Percentiles rank a stretch among this genome's conserved stretches.
These are phyloP conservation scores for Ulota crispa DNA, from an alignment of 225 moss, liverwort and hornwort species.

Conservation along the genomic window DNA sequence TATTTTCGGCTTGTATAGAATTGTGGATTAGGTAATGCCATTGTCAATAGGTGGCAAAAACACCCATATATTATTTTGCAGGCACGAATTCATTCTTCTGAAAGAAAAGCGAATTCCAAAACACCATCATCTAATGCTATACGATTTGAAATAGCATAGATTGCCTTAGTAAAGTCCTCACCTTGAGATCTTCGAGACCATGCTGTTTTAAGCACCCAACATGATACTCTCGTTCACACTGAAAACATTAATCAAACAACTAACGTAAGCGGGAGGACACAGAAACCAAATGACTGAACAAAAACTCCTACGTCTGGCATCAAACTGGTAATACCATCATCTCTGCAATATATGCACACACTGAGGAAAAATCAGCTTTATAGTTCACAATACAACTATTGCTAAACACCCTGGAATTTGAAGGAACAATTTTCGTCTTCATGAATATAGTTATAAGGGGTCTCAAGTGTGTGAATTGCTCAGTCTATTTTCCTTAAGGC, in stretches of 20 bases:
- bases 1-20: neutral
- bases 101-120: neutral
- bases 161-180: conserved; percentile 25
- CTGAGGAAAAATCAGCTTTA: neutral
- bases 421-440: neutral
- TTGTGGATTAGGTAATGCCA: neutral
- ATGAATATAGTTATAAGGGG: neutral
- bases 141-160: neutral
- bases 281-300: neutral
- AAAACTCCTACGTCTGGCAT: conserved; percentile 38
- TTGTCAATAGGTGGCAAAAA: neutral
- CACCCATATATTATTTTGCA: neutral
- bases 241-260: conserved; percentile 20
- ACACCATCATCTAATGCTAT: neutral
- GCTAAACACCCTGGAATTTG: neutral
- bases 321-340: conserved; percentile 27
- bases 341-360: neutral
- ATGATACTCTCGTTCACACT: conserved; percentile 96
- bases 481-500: neutral
- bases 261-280: conserved; percentile 3
- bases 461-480: neutral
- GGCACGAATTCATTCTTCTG: neutral
- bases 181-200: conserved; percentile 81
- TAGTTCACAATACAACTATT: neutral
- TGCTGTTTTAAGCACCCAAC: conserved; percentile 92